These are phyloP conservation scores for Croton laevigatus DNA, from an alignment of 441 rosid genomes.

Conservation along the genomic window DNA sequence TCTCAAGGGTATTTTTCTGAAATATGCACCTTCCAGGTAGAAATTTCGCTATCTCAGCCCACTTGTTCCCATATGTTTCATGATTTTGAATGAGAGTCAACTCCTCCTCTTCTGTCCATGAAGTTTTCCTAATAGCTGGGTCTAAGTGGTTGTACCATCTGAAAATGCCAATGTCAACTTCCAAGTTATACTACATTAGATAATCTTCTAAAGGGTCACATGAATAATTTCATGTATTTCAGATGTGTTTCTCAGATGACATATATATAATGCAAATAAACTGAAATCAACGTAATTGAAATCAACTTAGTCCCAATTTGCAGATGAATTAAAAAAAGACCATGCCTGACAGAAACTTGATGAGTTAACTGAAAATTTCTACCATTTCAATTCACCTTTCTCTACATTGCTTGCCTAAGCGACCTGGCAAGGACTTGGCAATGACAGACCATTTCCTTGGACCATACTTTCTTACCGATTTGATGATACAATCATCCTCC, in stretches of 20 bases:
- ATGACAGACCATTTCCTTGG: conserved; percentile 85
- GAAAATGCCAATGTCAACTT: conserved; percentile 13
- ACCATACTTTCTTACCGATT: conserved; percentile 60
- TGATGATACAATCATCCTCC: conserved; percentile 86
- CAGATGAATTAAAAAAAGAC: not conserved
- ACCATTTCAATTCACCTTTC: conserved; percentile 55
- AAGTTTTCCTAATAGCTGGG: conserved; percentile 77
- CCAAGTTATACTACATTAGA: not conserved
- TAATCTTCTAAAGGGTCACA: not conserved
- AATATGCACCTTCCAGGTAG: conserved; percentile 80
- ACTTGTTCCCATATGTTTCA: conserved; percentile 67
- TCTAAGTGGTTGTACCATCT: conserved; percentile 99
- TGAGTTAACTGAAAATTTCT: not conserved
- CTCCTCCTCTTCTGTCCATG: conserved; percentile 91
- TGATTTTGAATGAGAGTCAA: conserved; percentile 66
- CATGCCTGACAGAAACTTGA: not conserved
- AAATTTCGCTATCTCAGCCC: conserved; percentile 91
- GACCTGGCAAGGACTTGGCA: conserved; percentile 84
- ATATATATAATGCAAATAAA: not conserved
- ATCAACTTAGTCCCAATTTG: not conserved
- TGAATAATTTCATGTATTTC: not conserved
- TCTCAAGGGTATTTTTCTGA: not conserved
- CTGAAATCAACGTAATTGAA: not conserved
- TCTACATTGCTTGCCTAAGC: conserved; percentile 95
- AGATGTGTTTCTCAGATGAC: not conserved